phyloP scores from a whole-genome alignment of 169 alveolate genomes.

The Plasmodium yoelii region DNA sequence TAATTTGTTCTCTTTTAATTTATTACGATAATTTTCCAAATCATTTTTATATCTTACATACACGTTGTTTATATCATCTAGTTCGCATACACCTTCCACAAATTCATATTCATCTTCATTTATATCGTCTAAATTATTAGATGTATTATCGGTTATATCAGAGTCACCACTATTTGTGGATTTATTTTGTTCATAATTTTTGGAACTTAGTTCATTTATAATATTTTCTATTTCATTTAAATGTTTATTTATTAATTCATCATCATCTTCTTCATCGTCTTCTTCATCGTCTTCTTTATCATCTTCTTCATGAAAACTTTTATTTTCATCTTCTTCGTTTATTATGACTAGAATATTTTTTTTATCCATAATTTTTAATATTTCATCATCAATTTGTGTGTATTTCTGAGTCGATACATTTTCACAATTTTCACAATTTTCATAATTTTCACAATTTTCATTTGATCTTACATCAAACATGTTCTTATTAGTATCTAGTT shows the following conservation, averaged over 20 bases:
- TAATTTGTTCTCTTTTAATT: slow-evolving; percentile 26
- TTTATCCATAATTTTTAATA: too few species aligned
- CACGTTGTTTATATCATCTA: background rate
- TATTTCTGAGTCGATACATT: too few species aligned
- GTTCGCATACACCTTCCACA: background rate
- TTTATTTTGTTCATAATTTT: background rate
- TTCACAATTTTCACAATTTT: too few species aligned
- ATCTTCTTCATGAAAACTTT: background rate
- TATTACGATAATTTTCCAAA: slow-evolving; percentile 10
- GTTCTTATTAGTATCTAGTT: too few species aligned
- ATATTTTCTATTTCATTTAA: slow-evolving; percentile 18
- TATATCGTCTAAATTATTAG: background rate
- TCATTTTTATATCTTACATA: slow-evolving; percentile 23
- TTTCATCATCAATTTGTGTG: too few species aligned
- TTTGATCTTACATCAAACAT: too few species aligned
- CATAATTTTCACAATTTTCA: too few species aligned
- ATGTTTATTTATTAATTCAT: slow-evolving; percentile 10
- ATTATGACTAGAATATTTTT: too few species aligned
- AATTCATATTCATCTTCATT: slow-evolving; percentile 9
- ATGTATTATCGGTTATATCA: background rate
- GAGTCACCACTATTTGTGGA: background rate
- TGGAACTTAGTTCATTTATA: background rate
- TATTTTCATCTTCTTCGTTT: too few species aligned
- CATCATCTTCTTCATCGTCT: slow-evolving; percentile 16
- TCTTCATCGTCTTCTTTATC: slow-evolving; percentile 13